Base-by-base conservation (phyloP, 805 yeast species). In the Wickerhamomyces xylosicus region DNA sequence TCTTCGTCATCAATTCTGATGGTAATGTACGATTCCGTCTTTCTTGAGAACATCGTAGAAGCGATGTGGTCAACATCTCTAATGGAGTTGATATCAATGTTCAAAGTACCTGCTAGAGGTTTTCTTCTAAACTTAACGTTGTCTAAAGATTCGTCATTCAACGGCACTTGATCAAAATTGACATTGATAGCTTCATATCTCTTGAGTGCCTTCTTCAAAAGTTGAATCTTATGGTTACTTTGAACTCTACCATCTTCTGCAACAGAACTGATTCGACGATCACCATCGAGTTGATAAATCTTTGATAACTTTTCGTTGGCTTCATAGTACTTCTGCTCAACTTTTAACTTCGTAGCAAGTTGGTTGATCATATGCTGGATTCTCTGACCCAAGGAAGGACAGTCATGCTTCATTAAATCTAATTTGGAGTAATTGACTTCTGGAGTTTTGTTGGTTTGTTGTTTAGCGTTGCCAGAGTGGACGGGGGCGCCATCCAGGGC, bases 301-400 rank as follows among this genome's bases (percentile, higher is more conserved):
- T 79, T 84, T 20, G 83, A 79, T 54, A 92, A 74, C 58, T 90
- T 92, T 46, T 85, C 94, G 48, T 87, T 87, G 5, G 97, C 97
- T 47, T 80, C 90, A 51, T 80, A 79, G 61, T 90, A 92, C 61
- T 92, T 95, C 50, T 85, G 78, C 58, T 92, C 99, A 31, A 90
- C 95, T 54, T 90, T 92, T 35, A 90, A 69, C 61, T 92, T 92
- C 59, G 90, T 87, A 56, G 89, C 95, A 43, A 92, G 69, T 59
- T 87, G 95, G 62, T 89, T 97, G 40, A 90, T 71, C 97, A 92
- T 89, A 51, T 85, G 79, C 61, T 86, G 96, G 53, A 92, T 92
- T 46, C 92, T 75, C 52, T 92, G 96, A 10, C 97, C 96, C 48
- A 92, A 65, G 0, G 95, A 85, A 1, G 97, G 96, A 50, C 95